Conservation (phyloP, 164 flowering plant genomes). For the Malania oleifera region DNA sequence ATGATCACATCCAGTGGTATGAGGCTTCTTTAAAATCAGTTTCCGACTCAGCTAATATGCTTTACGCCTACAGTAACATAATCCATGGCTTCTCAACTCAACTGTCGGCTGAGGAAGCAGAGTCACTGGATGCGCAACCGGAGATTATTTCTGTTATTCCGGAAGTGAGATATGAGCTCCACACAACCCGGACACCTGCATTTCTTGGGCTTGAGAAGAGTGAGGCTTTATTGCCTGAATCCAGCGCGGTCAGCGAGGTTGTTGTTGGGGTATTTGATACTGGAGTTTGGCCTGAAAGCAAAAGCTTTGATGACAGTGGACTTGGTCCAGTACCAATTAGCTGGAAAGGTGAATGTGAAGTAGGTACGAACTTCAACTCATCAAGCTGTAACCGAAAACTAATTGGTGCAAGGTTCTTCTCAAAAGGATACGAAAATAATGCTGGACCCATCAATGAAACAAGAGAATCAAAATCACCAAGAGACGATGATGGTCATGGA, state of each 20-base stretch:
- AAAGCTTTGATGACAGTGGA: slow-evolving; percentile 63
- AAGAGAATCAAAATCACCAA: slow-evolving; percentile 67
- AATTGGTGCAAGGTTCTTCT: slow-evolving; percentile 76
- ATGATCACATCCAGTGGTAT: slow-evolving; percentile 61
- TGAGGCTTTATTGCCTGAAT: slow-evolving; percentile 30
- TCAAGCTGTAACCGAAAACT: slow-evolving; percentile 70
- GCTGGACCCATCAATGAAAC: slow-evolving; percentile 61
- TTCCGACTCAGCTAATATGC: slow-evolving; percentile 51
- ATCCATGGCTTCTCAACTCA: slow-evolving; percentile 75
- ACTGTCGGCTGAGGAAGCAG: slow-evolving; percentile 53
- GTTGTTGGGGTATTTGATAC: slow-evolving; percentile 82
- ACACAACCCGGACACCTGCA: slow-evolving; percentile 82
- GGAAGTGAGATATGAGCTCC: slow-evolving; percentile 63
- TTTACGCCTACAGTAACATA: slow-evolving; percentile 59
- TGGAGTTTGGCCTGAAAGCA: slow-evolving; percentile 80
- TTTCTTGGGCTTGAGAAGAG: slow-evolving; percentile 59
- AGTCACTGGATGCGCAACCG: slow-evolving; percentile 27
- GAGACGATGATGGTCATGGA: slow-evolving; percentile 93
- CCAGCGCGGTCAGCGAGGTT: slow-evolving; percentile 41
- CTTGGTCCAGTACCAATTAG: slow-evolving; percentile 54
- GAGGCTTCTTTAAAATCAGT: slow-evolving; percentile 54
- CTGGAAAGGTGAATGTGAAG: slow-evolving; percentile 78
- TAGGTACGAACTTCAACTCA: slow-evolving; percentile 36
- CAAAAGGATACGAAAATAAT: slow-evolving; percentile 64
- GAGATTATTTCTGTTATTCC: slow-evolving; percentile 62